Evolutionary conservation across 345 rosid genomes (phyloP), one percentile per base, ranked within the genome.

Genomic region (Microcos paniculata): DNA sequence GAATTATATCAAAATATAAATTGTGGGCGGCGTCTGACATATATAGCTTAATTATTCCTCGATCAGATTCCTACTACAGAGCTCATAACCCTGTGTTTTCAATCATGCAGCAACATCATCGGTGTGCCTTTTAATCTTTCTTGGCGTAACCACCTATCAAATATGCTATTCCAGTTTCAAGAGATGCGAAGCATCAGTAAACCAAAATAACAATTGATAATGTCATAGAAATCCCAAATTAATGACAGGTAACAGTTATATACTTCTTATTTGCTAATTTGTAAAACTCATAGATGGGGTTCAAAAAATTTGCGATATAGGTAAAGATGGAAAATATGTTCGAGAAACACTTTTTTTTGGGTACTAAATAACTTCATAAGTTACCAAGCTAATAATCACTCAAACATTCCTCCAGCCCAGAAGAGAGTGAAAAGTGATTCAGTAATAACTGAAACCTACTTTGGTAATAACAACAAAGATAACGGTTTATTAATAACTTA

Each of bases 401-500:
- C 19, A 19, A 3, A 23, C 51, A 23, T 31, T 4, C 31, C 31
- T 31, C 18, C 51, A 64, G 49, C 69, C 49, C 15, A 64, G 30
- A 40, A 30, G 24, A 21, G 40, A 64, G 21, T 4, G 30, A 40
- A 63, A 38, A 40, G 12, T 6, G 2, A 64, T 64, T 12, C n/a
- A 19, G 23, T 23, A 64, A 38, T 40, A 64, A n/a, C 12, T 38
- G 28, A 21, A 64, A 64, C 69, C 49, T 40, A 21, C 43, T 65
- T 55, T 11, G 30, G 30, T 23, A 10, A 6, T 21, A 55, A 23
- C 23, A 15, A 55, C 15, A 9, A 55, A 55, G 26, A 21, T 55
- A 63, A 63, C 46, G 38, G 28, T 35, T 65, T 64, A 56, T 64
- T 64, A 21, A 38, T 64, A 64, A 64, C 49, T 40, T 64, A 21